Evolutionary conservation across 768 basidiomycete genomes (phyloP), one percentile per base, ranked within the genome.

Genomic region (Paxillus involutus): DNA sequence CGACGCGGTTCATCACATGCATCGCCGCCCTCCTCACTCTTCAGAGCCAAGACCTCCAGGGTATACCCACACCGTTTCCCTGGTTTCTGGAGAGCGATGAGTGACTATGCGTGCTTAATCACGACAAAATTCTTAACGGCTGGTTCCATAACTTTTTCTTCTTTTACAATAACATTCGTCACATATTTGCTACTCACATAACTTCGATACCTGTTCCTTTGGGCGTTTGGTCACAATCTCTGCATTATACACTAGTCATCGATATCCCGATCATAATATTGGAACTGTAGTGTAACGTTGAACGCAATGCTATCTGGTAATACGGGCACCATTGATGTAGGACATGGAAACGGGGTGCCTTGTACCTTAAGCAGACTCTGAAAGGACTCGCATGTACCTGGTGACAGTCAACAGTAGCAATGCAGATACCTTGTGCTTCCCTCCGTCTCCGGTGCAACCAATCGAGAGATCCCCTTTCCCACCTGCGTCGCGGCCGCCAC

Each of bases 201-300:
- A 54, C 35, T 48, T 46, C 49, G 56, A 67, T 65, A 66, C 60
- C 65, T 63, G 51, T 57, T 48, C 60, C 49, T 41, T 51, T 40
- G 24, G 47, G 41, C 36, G 16, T 45, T 50, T 47, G 45, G 52
- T 60, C 53, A 10, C 63, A 61, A 60, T 60, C 56, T 56, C 56
- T 45, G 56, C 65, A 66, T 65, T 67, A 69, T 58, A 58, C 60
- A 52, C 35, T 62, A 62, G 53, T 51, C 54, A 40, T 46, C 55
- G 55, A 17, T 40, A 56, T 54, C 54, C 44, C 53, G 59, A 51
- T 47, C 67, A 64, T 59, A 53, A 56, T 67, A 40, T 45, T 55
- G 35, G 52, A 55, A 54, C 16, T 65, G 62, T 65, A 67, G 12
- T 42, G 16, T 35, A 37, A 50, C 36, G 19, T 21, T 43, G 19